Evolutionary conservation across 2,329 filamentous ascomycete species (phyloP).

Genomic region (Plectosphaerella cucumerina): DNA sequence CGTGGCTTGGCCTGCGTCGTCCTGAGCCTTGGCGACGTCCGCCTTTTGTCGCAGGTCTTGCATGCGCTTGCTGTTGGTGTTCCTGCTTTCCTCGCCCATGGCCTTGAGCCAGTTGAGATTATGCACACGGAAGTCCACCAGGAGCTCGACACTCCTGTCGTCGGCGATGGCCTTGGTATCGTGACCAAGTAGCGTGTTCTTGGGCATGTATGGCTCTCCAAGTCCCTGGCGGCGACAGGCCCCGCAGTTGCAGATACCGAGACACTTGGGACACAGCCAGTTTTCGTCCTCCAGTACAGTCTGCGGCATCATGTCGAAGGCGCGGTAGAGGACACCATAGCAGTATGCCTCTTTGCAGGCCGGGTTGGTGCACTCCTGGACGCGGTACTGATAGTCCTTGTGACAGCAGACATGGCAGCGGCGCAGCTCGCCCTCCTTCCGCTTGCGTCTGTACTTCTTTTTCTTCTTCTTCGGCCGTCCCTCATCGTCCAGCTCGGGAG

Average conservation of each 20-base stretch:
- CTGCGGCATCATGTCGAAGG: slow-evolving; percentile 86
- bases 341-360: slow-evolving; percentile 77
- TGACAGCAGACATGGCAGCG: slow-evolving; percentile 81
- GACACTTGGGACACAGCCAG: slow-evolving; percentile 89
- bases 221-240: slow-evolving; percentile 63
- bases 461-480: slow-evolving; percentile 59
- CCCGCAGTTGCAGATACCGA: slow-evolving; percentile 81
- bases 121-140: slow-evolving; percentile 87
- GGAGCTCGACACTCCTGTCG: slow-evolving; percentile 79
- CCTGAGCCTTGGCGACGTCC: slow-evolving; percentile 52
- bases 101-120: slow-evolving; percentile 79
- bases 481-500: slow-evolving; percentile 61
- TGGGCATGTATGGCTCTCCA: slow-evolving; percentile 79
- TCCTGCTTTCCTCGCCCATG: slow-evolving; percentile 53
- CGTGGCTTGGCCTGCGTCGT: slow-evolving; percentile 22
- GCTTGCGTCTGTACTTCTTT: slow-evolving; percentile 52
- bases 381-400: slow-evolving; percentile 77
- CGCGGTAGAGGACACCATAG: slow-evolving; percentile 87
- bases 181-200: slow-evolving; percentile 82
- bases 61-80: slow-evolving; percentile 54
- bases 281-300: slow-evolving; percentile 72
- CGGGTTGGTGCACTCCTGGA: slow-evolving; percentile 69
- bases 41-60: slow-evolving; percentile 52
- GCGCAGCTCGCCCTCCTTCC: slow-evolving; percentile 50
- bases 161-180: slow-evolving; percentile 90